Evolutionary conservation across 2,329 filamentous ascomycete genomes (phyloP), one percentile per base, ranked within the genome.

Genomic region (Xylariaceae sp.): DNA sequence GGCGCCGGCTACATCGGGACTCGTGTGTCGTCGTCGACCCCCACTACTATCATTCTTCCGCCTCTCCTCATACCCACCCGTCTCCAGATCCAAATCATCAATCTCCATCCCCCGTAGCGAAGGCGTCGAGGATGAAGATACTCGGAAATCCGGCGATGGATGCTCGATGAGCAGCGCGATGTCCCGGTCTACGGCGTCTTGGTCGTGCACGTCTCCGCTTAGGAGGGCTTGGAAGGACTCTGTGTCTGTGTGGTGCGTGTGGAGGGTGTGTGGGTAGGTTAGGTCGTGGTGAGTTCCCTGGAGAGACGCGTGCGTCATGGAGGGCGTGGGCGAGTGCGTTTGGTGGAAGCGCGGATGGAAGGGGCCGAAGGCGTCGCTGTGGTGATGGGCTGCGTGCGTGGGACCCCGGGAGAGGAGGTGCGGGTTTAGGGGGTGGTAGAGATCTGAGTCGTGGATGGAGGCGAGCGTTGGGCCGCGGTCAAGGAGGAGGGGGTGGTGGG

Each of bases 381-480:
- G 23, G 23, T 30, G 23, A 4, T 30, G 23, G 23, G 23, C 23
- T 30, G 23, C 23, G 23, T 30, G 23, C 4, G 42, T 8, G 37
- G 48, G 56, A 9, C 55, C 53, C 8, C 53, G 56, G 4, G 72
- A 69, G 10, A 57, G 55, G 10, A 72, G 70, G 8, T 66, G 70
- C 18, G 82, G 82, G 67, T 85, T 82, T 69, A 85, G 84, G 30
- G 81, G 82, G 56, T 83, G 80, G 68, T 80, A 81, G 34, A 77
- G 72, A 35, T 73, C 72, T 11, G 69, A 63, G 30, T 69, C 65
- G 53, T 73, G 70, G 1, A 71, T 58, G 18, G 72, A 63, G 23
- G 71, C 67, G 60, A 65, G 62, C 44, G 61, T 66, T 60, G 64
- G 23, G 23, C 65, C 4, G 62, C 65, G 47, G 66, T 62, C 34